Percentiles rank a stretch among this genome's conserved stretches.
Evolutionary conservation across 106 monocot species (phyloP).

Genomic region (Agapanthus africanus): DNA sequence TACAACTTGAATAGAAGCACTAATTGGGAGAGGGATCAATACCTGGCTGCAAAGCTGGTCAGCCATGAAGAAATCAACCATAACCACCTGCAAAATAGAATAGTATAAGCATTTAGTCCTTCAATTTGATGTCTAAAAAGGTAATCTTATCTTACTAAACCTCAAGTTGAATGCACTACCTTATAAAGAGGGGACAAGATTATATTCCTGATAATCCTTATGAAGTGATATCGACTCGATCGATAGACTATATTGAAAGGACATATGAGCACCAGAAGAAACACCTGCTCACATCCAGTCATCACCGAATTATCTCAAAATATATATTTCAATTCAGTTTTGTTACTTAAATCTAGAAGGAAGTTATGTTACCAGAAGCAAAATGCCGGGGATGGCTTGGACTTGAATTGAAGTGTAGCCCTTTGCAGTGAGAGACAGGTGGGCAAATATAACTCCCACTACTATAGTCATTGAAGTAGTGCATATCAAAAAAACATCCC

Average conservation of each 20-base stretch:
- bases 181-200: constrained; percentile 85
- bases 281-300: constrained; percentile 43
- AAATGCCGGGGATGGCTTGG: constrained; percentile 68
- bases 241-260: constrained; percentile 62
- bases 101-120: too few relatives aligned
- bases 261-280: constrained; percentile 62
- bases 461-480: constrained; percentile 68
- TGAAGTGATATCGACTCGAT: constrained; percentile 61
- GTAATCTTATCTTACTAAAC: too few relatives aligned
- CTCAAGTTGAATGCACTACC: too few relatives aligned
- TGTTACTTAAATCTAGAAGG: too few relatives aligned
- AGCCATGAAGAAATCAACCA: constrained; percentile 99
- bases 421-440: constrained; percentile 44
- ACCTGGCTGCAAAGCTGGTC: constrained; percentile 99
- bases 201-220: constrained; percentile 78
- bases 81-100: constrained; percentile 57
- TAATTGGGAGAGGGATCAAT: too few relatives aligned
- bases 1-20: too few relatives aligned
- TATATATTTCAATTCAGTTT: too few relatives aligned
- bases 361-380: constrained; percentile 60
- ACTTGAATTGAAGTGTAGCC: constrained; percentile 44
- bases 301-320: too few relatives aligned
- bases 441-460: constrained; percentile 63
- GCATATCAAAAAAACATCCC: constrained; percentile 75
- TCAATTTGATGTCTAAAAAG: too few relatives aligned